Evolutionary conservation across 331 rosid species (phyloP).

Genomic region (Acacia pycnantha): DNA sequence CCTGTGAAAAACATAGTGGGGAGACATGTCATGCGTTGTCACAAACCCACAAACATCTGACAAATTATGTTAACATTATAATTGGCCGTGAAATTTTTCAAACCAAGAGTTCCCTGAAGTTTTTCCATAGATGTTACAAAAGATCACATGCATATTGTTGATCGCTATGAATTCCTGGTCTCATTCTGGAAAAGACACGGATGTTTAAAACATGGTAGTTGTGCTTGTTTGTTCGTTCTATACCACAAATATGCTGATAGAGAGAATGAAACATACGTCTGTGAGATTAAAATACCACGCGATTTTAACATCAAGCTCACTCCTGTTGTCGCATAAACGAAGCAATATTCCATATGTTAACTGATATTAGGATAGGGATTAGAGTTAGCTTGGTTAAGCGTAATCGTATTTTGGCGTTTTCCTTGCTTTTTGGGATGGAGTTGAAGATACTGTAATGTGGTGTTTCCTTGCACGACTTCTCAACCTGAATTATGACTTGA

Average conservation of each 20-base stretch:
- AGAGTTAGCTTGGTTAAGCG: neutral
- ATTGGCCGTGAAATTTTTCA: conserved; percentile 14
- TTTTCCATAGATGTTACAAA: conserved; percentile 8
- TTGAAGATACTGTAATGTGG: conserved; percentile 4
- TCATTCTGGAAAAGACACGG: neutral
- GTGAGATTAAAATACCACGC: neutral
- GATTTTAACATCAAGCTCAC: neutral
- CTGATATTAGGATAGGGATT: neutral
- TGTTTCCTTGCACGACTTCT: neutral
- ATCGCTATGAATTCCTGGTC: neutral
- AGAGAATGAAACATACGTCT: conserved; percentile 9
- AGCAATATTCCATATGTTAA: neutral
- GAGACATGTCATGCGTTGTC: conserved; percentile 60
- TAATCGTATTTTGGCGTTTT: neutral
- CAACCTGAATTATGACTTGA: neutral
- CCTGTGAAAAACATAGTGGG: conserved; percentile 63
- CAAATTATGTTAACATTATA: neutral
- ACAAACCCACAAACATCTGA: conserved; percentile 59
- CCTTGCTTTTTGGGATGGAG: neutral
- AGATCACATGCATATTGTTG: conserved; percentile 15
- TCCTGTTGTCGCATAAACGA: conserved; percentile 5
- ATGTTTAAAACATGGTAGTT: neutral
- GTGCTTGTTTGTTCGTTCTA: neutral
- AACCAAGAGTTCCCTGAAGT: conserved; percentile 2
- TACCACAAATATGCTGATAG: neutral